A percentile compares a stretch with the other conserved stretches of the same genome.
Evolutionary conservation across 805 yeast species (phyloP).

Genomic region (Monosporozyma siamensis): DNA sequence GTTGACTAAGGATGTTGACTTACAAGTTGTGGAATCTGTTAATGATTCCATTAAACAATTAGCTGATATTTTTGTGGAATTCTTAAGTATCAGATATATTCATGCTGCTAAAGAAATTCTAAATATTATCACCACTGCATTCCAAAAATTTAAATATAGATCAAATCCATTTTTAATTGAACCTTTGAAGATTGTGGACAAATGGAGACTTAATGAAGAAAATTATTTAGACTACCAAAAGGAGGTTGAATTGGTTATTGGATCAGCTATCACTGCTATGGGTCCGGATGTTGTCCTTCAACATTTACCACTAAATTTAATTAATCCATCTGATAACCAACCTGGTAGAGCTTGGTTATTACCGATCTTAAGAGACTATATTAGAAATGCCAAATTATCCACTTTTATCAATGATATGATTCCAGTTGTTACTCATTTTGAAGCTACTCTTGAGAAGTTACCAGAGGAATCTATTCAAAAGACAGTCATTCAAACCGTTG

Average conservation of each 20-base stretch:
- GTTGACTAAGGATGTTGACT: constrained; percentile 35
- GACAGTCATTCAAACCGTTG: constrained; percentile 74
- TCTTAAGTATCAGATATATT: constrained; percentile 65
- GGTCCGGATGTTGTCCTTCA: constrained; percentile 81
- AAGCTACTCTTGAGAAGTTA: constrained; percentile 35
- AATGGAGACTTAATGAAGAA: constrained; percentile 73
- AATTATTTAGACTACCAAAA: constrained; percentile 48
- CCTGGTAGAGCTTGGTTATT: constrained; percentile 95
- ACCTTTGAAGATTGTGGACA: constrained; percentile 66
- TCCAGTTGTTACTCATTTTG: constrained; percentile 55
- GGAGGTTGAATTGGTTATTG: constrained; percentile 73
- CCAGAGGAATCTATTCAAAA: constrained; percentile 53
- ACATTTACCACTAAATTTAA: constrained; percentile 70
- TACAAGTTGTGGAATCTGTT: constrained; percentile 43
- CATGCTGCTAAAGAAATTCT: constrained; percentile 68
- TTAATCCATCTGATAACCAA: constrained; percentile 39
- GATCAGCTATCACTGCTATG: constrained; percentile 65
- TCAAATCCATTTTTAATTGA: constrained; percentile 61
- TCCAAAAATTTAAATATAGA: constrained; percentile 54
- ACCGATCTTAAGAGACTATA: constrained; percentile 82
- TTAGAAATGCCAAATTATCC: constrained; percentile 56
- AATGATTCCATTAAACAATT: constrained; percentile 46
- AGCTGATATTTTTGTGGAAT: constrained; percentile 45
- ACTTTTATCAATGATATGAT: constrained; percentile 55
- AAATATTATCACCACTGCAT: constrained; percentile 53